Evolutionary conservation across 306 rosid species (phyloP).

Genomic region (Fragaria ananassa): DNA sequence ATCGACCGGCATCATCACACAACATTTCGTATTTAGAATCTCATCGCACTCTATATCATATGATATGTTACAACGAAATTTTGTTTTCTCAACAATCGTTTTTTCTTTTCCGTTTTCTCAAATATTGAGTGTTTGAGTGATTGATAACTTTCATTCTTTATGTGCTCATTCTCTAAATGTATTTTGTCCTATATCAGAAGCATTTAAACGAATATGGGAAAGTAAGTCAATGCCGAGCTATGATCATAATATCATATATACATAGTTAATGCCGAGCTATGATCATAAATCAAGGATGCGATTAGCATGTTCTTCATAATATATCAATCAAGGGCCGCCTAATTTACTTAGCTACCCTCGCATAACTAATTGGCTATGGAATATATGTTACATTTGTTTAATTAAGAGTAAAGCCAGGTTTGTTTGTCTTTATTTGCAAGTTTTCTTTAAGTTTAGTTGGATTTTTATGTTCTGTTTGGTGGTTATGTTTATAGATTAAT

Average conservation of each 20-base stretch:
- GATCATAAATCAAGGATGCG: neutral
- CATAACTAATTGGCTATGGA: conserved; percentile 1
- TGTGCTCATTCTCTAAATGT: neutral
- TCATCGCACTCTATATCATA: no score
- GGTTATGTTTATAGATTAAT: conserved; percentile 2
- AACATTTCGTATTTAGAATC: no score
- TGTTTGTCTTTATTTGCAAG: conserved; percentile 23
- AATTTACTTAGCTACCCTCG: neutral
- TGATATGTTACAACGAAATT: no score
- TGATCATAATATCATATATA: no score
- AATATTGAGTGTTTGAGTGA: neutral
- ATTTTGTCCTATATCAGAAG: no score
- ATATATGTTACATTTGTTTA: conserved; percentile 19
- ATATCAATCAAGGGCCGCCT: neutral
- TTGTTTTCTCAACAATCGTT: no score
- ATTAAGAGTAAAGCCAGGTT: conserved; percentile 6
- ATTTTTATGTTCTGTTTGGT: conserved; percentile 28
- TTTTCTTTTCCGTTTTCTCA: neutral
- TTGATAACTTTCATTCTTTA: neutral
- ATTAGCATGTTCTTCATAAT: neutral
- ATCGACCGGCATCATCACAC: no score
- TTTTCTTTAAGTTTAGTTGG: conserved; percentile 17
- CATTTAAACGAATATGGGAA: neutral
- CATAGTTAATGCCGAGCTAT: no score
- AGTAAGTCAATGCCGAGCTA: neutral